Base-by-base conservation (phyloP, 345 rosid species). In the Stellera chamaejasme region DNA sequence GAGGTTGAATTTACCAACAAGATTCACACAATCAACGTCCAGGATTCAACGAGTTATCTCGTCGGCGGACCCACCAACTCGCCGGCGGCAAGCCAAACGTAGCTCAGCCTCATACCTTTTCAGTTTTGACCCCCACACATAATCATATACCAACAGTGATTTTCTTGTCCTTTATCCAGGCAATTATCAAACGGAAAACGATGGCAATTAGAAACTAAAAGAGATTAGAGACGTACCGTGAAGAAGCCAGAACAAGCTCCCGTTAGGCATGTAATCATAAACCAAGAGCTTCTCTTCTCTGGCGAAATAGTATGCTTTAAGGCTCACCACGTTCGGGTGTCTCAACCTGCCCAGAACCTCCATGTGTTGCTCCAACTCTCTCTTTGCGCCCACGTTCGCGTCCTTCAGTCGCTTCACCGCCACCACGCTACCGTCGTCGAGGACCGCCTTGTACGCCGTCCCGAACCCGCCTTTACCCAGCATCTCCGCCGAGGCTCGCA, bases 401-500 rank as follows among this genome's bases (percentile, higher is more conserved):
- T 91, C 98, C 69, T 85, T 91, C 47, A 91, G 57, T 55, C 96
- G 47, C 72, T 91, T 91, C 78, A 91, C 96, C 0, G 95, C 96
- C 58, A 91, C 85, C 69, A 85, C 95, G 26, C 61, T 76, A 15
- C 96, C 95, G 43, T 88, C 96, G 10, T 88, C 96, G 36, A 88
- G 82, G 41, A 88, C 90, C 16, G 95, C 98, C 56, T 91, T 91
- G 66, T 91, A 91, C 39, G 98, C 90, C 44, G 96, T 91, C 25
- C 96, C 98, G 10, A 88, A 83, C 57, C 89, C 92, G 2, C 96
- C 96, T 72, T 91, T 91, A 25, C 98, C 98, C 28, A 91, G 69
- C 96, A 91, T 85, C 82, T 91, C 98, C 6, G 98, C 98, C 19
- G 98, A 91, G 2, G 98, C 96, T 59, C 96, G 63, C 43, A 91